These are phyloP conservation scores for Solanum dulcamara DNA, from an alignment of 257 asterid genomes.

Conservation along the genomic window DNA sequence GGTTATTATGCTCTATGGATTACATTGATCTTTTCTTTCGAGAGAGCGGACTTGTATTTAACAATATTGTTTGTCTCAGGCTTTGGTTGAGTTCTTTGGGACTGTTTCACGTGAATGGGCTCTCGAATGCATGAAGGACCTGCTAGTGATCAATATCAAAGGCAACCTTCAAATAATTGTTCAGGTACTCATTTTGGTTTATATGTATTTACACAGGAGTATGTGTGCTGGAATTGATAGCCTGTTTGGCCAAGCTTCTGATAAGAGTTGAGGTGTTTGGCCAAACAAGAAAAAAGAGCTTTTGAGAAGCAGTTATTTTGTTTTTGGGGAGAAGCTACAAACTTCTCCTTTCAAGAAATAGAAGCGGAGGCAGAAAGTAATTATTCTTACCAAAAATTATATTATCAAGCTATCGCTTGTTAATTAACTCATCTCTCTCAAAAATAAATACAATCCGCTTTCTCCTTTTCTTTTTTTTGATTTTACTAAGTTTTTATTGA, in stretches of 20 bases:
- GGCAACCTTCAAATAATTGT: conserved; percentile 97
- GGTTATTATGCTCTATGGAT: conserved; percentile 31
- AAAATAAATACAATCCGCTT: background rate
- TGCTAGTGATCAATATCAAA: conserved; percentile 76
- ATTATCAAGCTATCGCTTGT: background rate
- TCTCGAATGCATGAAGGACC: conserved; percentile 93
- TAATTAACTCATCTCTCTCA: background rate
- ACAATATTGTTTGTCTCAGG: conserved; percentile 31
- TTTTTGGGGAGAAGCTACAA: background rate
- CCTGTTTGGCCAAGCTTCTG: background rate
- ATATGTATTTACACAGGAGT: background rate
- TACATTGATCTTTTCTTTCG: background rate
- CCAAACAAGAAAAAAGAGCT: background rate
- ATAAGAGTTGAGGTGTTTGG: background rate
- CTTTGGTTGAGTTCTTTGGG: conserved; percentile 91
- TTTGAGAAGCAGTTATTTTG: background rate
- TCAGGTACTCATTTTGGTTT: conserved; percentile 40
- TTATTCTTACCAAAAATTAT: background rate
- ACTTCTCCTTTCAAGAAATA: background rate
- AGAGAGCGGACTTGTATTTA: conserved; percentile 1
- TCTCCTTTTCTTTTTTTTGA: background rate
- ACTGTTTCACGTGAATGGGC: conserved; percentile 93
- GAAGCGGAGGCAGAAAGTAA: background rate
- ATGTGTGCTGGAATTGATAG: background rate
- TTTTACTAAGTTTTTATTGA: background rate